phyloP scores from a whole-genome alignment of 2,329 filamentous ascomycete genomes.

The Fusarium chaquense region DNA sequence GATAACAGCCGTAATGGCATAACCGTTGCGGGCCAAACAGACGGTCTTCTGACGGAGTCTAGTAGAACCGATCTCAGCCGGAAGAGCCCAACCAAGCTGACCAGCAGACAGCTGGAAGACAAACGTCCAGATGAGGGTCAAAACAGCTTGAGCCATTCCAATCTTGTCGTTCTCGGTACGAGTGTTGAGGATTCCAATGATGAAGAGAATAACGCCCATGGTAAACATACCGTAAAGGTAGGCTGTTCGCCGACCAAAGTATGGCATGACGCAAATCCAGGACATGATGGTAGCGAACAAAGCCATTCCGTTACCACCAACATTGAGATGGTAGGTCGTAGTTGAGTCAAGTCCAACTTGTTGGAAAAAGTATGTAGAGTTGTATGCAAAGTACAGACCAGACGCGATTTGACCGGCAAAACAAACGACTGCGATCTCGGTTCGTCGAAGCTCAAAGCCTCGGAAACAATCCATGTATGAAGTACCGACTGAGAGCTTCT shows the following conservation, averaged over 20 bases:
- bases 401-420: conserved; percentile 54
- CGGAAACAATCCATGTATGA: conserved; percentile 60
- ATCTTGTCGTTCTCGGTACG: conserved; percentile 42
- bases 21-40: conserved; percentile 49
- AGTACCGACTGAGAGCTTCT: conserved; percentile 52
- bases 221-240: conserved; percentile 59
- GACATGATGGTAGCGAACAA: conserved; percentile 59
- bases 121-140: conserved; percentile 53
- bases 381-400: conserved; percentile 55
- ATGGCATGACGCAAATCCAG: conserved; percentile 57
- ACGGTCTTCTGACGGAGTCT: conserved; percentile 51
- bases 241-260: conserved; percentile 59
- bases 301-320: conserved; percentile 56
- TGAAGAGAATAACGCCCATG: conserved; percentile 54
- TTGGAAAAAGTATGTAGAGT: conserved; percentile 58
- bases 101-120: conserved; percentile 54
- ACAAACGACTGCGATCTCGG: conserved; percentile 52
- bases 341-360: conserved; percentile 51
- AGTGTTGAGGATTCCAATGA: conserved; percentile 58
- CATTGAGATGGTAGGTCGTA: conserved; percentile 52
- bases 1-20: conserved; percentile 38
- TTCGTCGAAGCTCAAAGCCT: conserved; percentile 55
- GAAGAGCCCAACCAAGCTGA: conserved; percentile 53
- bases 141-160: conserved; percentile 52
- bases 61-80: conserved; percentile 51